These are phyloP conservation scores for Diplodia mutila DNA, from an alignment of 2,329 filamentous ascomycete species.

Conservation along the genomic window DNA sequence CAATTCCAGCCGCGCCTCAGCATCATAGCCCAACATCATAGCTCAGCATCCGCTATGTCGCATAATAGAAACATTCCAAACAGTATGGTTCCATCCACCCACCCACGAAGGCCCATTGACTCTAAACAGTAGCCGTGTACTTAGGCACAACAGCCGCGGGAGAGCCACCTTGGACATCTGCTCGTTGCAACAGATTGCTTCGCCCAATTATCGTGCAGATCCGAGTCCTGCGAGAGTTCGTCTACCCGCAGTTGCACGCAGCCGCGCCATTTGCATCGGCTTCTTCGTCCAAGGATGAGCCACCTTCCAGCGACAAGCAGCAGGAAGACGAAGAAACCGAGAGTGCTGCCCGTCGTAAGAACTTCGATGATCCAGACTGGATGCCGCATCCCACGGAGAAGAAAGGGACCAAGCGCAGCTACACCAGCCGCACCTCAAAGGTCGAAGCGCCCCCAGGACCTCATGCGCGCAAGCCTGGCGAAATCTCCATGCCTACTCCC, in stretches of 20 bases:
- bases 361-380: slow-evolving; percentile 38
- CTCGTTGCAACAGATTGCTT: slow-evolving; percentile 48
- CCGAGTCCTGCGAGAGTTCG: slow-evolving; percentile 42
- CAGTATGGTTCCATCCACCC: neutral
- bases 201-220: slow-evolving; percentile 48
- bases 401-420: slow-evolving; percentile 37
- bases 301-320: neutral
- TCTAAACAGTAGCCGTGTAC: neutral
- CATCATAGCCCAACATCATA: slow-evolving; percentile 19
- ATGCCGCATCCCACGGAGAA: slow-evolving; percentile 34
- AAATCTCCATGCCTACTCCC: slow-evolving; percentile 16
- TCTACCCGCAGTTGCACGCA: slow-evolving; percentile 27
- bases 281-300: neutral
- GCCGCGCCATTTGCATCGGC: neutral
- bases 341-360: neutral
- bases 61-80: neutral
- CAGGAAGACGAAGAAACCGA: neutral
- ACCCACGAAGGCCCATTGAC: neutral
- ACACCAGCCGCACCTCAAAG: slow-evolving; percentile 36
- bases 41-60: slow-evolving; percentile 7
- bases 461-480: slow-evolving; percentile 8
- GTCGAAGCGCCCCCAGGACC: slow-evolving; percentile 2
- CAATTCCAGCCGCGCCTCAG: neutral
- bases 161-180: slow-evolving; percentile 45
- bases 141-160: neutral